These are phyloP conservation scores for Trichoderma sp. DNA, from an alignment of 2,329 filamentous ascomycete species.

Conservation along the genomic window DNA sequence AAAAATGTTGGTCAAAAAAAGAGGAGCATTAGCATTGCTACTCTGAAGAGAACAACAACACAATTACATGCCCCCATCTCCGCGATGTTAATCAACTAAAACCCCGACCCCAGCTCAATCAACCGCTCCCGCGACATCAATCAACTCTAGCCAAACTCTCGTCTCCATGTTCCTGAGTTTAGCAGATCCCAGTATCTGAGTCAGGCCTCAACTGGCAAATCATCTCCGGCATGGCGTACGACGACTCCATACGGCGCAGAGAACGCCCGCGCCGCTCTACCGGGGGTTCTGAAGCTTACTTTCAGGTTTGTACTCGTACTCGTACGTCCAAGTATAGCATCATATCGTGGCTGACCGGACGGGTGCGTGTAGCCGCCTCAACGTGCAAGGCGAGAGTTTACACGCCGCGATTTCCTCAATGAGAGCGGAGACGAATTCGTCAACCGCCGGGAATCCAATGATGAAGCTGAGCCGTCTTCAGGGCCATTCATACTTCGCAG, in stretches of 20 bases:
- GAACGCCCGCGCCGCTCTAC: slow-evolving; percentile 9
- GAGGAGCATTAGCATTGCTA: background rate
- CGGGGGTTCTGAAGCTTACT: background rate
- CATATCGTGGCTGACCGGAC: background rate
- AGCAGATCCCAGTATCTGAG: background rate
- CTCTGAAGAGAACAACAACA: background rate
- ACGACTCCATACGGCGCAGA: slow-evolving; percentile 4
- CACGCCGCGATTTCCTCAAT: background rate
- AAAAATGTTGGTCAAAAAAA: background rate
- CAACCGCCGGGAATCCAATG: background rate
- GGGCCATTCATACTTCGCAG: background rate
- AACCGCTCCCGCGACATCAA: background rate
- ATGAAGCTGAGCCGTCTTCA: background rate
- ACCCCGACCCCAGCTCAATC: background rate
- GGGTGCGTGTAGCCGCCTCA: background rate
- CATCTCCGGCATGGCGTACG: slow-evolving; percentile 1
- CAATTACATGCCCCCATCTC: background rate
- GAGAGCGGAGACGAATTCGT: background rate
- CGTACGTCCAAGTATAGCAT: background rate
- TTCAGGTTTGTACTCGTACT: background rate
- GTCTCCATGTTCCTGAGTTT: slow-evolving; percentile 1
- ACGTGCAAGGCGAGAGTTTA: background rate
- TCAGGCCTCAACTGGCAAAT: background rate
- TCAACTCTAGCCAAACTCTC: background rate
- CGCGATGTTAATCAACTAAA: background rate